Evolutionary conservation across 192 early-diverging fungal genomes (phyloP).

Genomic region (Gryganskiella cystojenkinii): DNA sequence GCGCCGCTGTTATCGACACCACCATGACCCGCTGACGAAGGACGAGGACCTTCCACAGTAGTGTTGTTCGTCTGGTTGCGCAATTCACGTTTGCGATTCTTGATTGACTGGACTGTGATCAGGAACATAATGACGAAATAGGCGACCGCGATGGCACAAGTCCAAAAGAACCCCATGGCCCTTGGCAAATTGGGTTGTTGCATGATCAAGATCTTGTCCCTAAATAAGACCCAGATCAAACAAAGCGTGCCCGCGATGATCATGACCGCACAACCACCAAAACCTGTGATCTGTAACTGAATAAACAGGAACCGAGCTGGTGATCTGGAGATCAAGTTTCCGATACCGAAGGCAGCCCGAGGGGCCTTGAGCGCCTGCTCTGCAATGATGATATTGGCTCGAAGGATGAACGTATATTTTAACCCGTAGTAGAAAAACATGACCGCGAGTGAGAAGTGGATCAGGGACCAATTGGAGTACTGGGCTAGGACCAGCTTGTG

Average conservation of each 20-base stretch:
- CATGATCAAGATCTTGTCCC: constrained; percentile 16
- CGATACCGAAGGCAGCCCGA: constrained; percentile 30
- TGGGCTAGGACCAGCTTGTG: constrained; percentile 7
- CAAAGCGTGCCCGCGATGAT: constrained; percentile 15
- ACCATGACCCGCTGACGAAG: background rate
- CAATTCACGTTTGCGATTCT: constrained; percentile 16
- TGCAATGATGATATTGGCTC: constrained; percentile 49
- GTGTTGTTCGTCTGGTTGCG: background rate
- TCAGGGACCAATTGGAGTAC: constrained; percentile 25
- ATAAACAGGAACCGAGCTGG: constrained; percentile 43
- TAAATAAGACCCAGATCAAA: constrained; percentile 24
- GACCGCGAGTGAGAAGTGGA: constrained; percentile 11
- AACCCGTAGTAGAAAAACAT: constrained; percentile 50
- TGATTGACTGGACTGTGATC: constrained; percentile 18
- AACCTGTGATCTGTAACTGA: constrained; percentile 31
- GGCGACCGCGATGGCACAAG: constrained; percentile 22
- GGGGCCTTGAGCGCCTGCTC: constrained; percentile 43
- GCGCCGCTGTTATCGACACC: too few species aligned
- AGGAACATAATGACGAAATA: constrained; percentile 14
- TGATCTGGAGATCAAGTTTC: constrained; percentile 24
- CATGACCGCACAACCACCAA: constrained; percentile 35
- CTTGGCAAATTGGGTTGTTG: background rate
- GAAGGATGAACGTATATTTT: constrained; percentile 49
- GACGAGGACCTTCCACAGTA: background rate
- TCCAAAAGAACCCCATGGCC: constrained; percentile 39